These are phyloP conservation scores for Pseudogymnoascus sp. DNA, from an alignment of 2,329 filamentous ascomycete genomes.

Conservation along the genomic window DNA sequence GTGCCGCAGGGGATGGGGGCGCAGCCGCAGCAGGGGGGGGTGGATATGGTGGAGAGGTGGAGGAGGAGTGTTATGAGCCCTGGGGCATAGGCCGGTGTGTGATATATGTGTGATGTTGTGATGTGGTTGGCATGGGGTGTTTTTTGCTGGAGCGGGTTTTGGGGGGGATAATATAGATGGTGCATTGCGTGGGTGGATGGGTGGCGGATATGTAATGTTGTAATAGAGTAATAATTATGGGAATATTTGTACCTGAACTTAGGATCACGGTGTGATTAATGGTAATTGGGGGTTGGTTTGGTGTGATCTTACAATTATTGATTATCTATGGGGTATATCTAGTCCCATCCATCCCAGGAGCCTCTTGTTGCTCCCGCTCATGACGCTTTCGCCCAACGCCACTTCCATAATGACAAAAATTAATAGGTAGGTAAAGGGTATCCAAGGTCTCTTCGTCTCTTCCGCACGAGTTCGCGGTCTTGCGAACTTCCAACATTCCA, in stretches of 20 bases:
- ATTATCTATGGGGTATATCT: conserved; percentile 1
- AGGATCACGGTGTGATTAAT: not conserved
- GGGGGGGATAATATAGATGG: not conserved
- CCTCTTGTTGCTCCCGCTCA: not conserved
- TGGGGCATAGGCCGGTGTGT: not conserved
- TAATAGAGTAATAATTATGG: conserved; percentile 1
- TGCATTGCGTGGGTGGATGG: not conserved
- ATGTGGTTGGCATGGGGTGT: not conserved
- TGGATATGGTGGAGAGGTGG: conserved; percentile 30
- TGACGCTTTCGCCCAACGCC: not conserved
- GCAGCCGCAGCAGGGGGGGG: conserved; percentile 25
- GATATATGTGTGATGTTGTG: not conserved
- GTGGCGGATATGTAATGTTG: not conserved
- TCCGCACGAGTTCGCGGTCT: not conserved
- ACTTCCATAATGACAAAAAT: not conserved
- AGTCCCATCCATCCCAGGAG: not conserved
- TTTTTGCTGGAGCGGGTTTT: not conserved
- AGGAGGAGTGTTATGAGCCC: conserved; percentile 26
- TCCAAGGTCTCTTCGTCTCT: not conserved
- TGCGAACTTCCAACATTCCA: not conserved
- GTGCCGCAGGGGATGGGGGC: conserved; percentile 13
- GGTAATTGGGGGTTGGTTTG: not conserved
- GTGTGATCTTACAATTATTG: not conserved
- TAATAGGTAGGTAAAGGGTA: not conserved
- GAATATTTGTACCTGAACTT: not conserved